Base-by-base conservation (phyloP, 768 basidiomycete genomes). In the Gloeophyllum trabeum region DNA sequence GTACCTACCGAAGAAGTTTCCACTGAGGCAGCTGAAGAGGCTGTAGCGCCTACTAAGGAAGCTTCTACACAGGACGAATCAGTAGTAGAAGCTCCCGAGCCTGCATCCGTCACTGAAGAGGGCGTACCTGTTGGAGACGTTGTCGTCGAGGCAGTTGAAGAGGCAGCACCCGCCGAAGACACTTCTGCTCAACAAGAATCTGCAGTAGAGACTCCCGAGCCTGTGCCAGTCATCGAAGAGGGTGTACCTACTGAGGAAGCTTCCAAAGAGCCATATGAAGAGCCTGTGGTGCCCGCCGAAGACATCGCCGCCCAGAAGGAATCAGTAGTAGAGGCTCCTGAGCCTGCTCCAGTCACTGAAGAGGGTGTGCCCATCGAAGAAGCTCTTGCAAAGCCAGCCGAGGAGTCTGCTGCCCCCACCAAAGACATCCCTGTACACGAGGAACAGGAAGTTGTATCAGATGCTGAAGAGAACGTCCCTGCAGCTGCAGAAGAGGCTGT, bases 1-100 rank as follows among this genome's bases (percentile, higher is more conserved):
- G 36, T 5, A 26, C 3, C 28, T 16, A 32, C 34, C 7, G 35
- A 24, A n/a, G 18, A 24, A 21, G 35, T 23, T 23, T 13, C 25
- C 22, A 22, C 30, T 13, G 26, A 35, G 6, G 28, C 30, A n/a
- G 35, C 28, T 32, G 28, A 48, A 6, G 45, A 35, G n/a, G 30
- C 39, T 26, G 32, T 37, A 16, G 41, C 24, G 6, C 21, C 22
- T 2, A 12, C 39, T 24, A 30, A 24, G 12, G 53, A 46, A 22
- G 19, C 28, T 14, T 18, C 38, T 12, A 21, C 38, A 42, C 25
- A 35, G 14, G 38, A 21, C 37, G 22, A 30, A 20, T 13, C 35
- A 43, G 24, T n/a, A n/a, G 22, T 14, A 16, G 37, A 24, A 34
- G 25, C 25, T 19, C 3, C 43, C 24, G 42, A 42, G n/a, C 39